Evolutionary conservation across 192 early-diverging fungal genomes (phyloP), one percentile per base, ranked within the genome.

Genomic region (Coemansia guatemalensis): DNA sequence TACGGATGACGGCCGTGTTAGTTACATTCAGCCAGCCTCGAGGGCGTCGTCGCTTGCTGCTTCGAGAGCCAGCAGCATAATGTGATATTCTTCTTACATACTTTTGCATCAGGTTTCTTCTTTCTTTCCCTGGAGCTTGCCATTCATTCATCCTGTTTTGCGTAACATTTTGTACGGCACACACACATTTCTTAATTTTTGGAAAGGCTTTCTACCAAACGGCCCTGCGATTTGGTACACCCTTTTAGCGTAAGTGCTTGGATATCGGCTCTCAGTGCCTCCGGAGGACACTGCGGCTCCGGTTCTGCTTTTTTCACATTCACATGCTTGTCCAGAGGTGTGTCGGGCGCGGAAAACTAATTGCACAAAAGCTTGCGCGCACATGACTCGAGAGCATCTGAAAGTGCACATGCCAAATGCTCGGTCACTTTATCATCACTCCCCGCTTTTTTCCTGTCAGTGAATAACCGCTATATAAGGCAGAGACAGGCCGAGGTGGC

Each of bases 1-100:
- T 11, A 53, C 59, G 24, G 69, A 74, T 25, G 78, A 81, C 22
- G 78, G 78, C 5, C 61, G 72, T 2, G 73, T 81, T 25, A 74
- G 78, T 57, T 65, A 64, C 48, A 74, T 81, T n/a, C 71, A 71
- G 68, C 72, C 78, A 12, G 26, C 33, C 30, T 3, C 29, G 20
- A 35, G 52, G 24, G 56, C 26, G 29, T 14, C 56, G 7, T 23
- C 33, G 44, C 35, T 62, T 44, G 62, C 64, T 17, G 58, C 32
- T 32, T 47, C 60, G 5, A 52, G 60, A 7, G 47, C 69, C 29
- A 29, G 8, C 54, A 64, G 62, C 54, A 32, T 48, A 44, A 44
- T 44, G 39, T 44, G 39, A 44, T 44, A 17, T 44, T 44, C 1
- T 44, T 44, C 14, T 17, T 14, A 39, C 7, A 39, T 44, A 9